Base-by-base conservation (phyloP, 306 rosid genomes). In the Sesbania bispinosa region DNA sequence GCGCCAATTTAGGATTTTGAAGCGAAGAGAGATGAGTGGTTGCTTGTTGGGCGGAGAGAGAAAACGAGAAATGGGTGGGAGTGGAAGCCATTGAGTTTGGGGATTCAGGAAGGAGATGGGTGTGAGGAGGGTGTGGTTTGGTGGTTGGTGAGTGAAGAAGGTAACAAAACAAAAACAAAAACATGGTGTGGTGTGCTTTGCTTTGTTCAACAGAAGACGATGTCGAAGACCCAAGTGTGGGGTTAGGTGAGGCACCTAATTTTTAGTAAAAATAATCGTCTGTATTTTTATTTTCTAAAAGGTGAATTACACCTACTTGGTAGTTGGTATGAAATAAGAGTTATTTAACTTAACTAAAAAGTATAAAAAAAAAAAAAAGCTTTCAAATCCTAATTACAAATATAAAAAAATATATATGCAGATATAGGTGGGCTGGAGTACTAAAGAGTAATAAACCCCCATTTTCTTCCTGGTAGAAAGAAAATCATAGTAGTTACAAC, bases 71-170 rank as follows among this genome's bases (percentile, higher is more conserved):
- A 18, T 79, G 71, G 54, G 74, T 59, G 6, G 88, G 45, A 0
- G 85, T 35, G 65, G 96, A 81, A 58, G 90, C 89, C 96, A 89
- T 83, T 71, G 78, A 26, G n/a, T n/a, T n/a, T n/a, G 2, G 51
- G 51, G 63, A 74, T 18, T 46, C 33, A 47, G 76, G 20, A n/a
- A 15, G 15, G 57, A 66, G 38, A 42, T 8, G 33, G 30, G n/a
- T 43, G 7, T 0, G 69, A 69, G 0, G 67, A 69, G 43, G 47
- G 33, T 18, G 67, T 15, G 24, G 14, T 20, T 27, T 38, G 69
- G 61, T 62, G 83, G 82, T 68, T 66, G 84, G 87, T 82, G 78
- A 35, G 63, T 32, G 81, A 42, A 54, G 35, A 63, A 65, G 29
- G 66, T 10, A 59, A 50, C 61, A 27, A n/a, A n/a, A n/a, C n/a